Evolutionary conservation across 2,329 filamentous ascomycete genomes (phyloP), one percentile per base, ranked within the genome.

Genomic region (Pyricularia sp.): DNA sequence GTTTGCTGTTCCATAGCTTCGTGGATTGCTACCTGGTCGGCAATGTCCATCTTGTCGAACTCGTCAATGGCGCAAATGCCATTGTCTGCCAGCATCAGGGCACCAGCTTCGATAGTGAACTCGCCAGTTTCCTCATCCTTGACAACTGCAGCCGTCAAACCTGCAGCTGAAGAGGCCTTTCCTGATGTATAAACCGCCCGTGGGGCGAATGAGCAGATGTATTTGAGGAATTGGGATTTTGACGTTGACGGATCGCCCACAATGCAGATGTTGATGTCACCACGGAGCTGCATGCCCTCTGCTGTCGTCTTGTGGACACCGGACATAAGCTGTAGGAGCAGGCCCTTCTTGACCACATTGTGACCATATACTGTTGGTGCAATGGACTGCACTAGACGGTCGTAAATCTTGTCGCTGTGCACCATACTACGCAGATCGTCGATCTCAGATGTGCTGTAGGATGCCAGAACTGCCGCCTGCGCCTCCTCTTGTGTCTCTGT

Each of bases 1-100:
- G 95, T 99, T 81, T 99, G 95, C 83, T 99, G 95, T 86, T 99
- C 95, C 95, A 99, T 99, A 70, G 95, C 95, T 88, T 99, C 95
- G 86, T 99, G 95, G 76, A 99, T 99, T 72, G 95, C 95, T 69
- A 99, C 95, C 81, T 99, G 95, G 78, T 99, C 95, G 68, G 83
- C 89, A 71, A 99, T 92, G 75, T 99, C 95, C 95, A 99, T 99
- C 83, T 99, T 99, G 87, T 99, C 95, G 74, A 99, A 99, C 78
- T 99, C 95, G 77, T 99, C 95, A 77, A 99, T 99, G 70, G 93
- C 94, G 79, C 95, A 99, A 74, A 98, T 96, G 68, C 95, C 95
- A 73, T 97, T 97, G 76, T 98, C 90, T 26, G 95, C 95, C 71
- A 99, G 84, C 95, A 99, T 98, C 69, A 99, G 88, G 14, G 95